These are phyloP conservation scores for Sindora glabra DNA, from an alignment of 306 rosid species.

Conservation along the genomic window DNA sequence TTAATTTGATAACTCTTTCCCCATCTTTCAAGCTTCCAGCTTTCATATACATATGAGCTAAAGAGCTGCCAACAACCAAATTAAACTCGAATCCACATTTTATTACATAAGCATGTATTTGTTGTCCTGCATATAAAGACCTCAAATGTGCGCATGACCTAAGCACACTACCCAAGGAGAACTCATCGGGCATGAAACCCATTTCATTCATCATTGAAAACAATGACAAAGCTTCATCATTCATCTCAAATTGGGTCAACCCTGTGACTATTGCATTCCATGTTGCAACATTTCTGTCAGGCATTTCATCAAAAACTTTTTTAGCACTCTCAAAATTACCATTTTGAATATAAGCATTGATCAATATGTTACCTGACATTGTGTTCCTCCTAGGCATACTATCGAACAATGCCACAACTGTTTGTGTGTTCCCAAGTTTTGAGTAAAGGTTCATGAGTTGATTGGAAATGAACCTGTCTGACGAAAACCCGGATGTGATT, in stretches of 20 bases:
- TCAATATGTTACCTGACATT: slow-evolving; percentile 83
- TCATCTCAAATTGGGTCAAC: slow-evolving; percentile 54
- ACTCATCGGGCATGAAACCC: slow-evolving; percentile 72
- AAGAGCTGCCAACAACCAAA: slow-evolving; percentile 71
- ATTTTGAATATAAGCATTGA: slow-evolving; percentile 45
- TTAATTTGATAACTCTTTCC: slow-evolving; percentile 47
- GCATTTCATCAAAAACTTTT: slow-evolving; percentile 71
- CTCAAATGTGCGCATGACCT: slow-evolving; percentile 80
- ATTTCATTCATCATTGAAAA: slow-evolving; percentile 52
- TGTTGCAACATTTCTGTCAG: slow-evolving; percentile 67
- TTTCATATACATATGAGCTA: slow-evolving; percentile 95
- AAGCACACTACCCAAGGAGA: slow-evolving; percentile 70
- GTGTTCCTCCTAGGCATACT: slow-evolving; percentile 49
- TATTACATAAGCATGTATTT: slow-evolving; percentile 62
- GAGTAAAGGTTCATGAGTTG: slow-evolving; percentile 78
- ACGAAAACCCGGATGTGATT: slow-evolving; percentile 61
- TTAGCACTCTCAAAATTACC: slow-evolving; percentile 48
- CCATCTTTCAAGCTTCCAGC: slow-evolving; percentile 66
- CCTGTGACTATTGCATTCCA: slow-evolving; percentile 85
- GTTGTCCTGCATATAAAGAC: slow-evolving; percentile 45
- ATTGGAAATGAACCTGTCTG: slow-evolving; percentile 67
- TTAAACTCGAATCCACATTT: slow-evolving; percentile 70
- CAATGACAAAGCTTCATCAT: slow-evolving; percentile 46
- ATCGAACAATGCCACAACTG: slow-evolving; percentile 47
- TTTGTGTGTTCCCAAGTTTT: slow-evolving; percentile 42